Base-by-base conservation (phyloP, 768 basidiomycete genomes). In the Suillus clintonianus region DNA sequence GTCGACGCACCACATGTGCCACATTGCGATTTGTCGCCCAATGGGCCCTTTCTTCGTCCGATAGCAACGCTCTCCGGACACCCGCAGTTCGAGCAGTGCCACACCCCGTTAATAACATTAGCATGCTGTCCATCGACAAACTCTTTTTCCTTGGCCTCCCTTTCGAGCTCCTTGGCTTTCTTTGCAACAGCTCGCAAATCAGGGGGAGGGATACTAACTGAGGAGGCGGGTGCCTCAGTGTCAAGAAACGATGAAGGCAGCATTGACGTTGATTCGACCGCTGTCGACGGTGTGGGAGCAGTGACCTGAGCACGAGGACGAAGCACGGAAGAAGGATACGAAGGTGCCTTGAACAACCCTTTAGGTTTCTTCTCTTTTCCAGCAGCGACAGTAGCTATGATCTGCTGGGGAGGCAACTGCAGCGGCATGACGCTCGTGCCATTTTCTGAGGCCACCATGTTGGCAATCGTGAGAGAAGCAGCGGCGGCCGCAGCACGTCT, bases 11-110 rank as follows among this genome's bases (percentile, higher is more conserved):
- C 94, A 77, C 95, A 97, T n/a, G 86, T 83, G 37, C 92, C 93
- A 76, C 95, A 98, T 74, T 97, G 91, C 3, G 88, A 90, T 74
- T 94, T 94, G 71, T 92, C 89, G 9, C 95, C 95, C 54, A 94
- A 79, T 1, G 94, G 95, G 1, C 96, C 95, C 70, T 96, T 96
- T 68, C 94, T 82, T 65, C 93, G 80, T 3, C 95, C 95, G 48
- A 94, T 80, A 3, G 94, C 92, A 62, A 97, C 88, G 68, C 79
- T 86, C 71, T 94, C 94, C 0, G 95, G 95, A 72, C 92, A 92
- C 6, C 95, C 95, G 69, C 94, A 97, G 71, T 95, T 97, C 22
- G 93, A 94, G 72, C 95, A 98, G 77, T 95, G 93, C 95, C 95
- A 97, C 5, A 92, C 83, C 1, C 92, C 94, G 67, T 95, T 81